Evolutionary conservation across 306 rosid species (phyloP), one percentile per base, ranked within the genome.

Genomic region (Acacia melanoxylon): DNA sequence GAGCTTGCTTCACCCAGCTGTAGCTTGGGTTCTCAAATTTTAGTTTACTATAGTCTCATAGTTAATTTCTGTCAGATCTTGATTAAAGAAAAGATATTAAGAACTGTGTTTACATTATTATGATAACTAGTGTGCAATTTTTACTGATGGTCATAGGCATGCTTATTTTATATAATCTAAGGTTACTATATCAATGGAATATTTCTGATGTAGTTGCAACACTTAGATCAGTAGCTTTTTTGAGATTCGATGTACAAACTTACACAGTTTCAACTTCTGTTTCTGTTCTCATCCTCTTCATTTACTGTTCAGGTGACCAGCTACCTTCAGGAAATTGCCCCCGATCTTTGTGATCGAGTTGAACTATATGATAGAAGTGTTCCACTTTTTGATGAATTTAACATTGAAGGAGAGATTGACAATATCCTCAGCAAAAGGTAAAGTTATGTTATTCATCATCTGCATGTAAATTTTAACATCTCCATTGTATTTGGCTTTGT

Each of bases 271-370:
- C 56, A 44, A 20, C 54, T 68, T 72, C 65, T 46, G 69, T 49
- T 86, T 82, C 77, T 48, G 75, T 20, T 56, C 78, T 63, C 13
- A 44, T 46, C 35, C 48, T 84, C 82, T 86, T 80, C 29, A 45
- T 80, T 24, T 86, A 31, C 44, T 77, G 59, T 76, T 66, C 91
- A 95, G 99, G 99, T 92, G 85, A 92, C 92, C 56, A 95, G 84
- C 86, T 95, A 95, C 91, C 99, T 95, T 79, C 99, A 93, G 92
- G 99, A 95, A 25, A 95, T 95, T 74, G 97, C 99, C 52, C 98
- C 99, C 58, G 89, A 92, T 86, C 98, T 95, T 46, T 95, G 96
- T 85, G 97, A 92, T 82, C 92, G 94, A 74, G 96, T 95, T 71
- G 98, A 93, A 83, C 87, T 93, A 65, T 85, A 87, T 75, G 81